These are phyloP conservation scores for Aspergillus homomorphus DNA, from an alignment of 495 filamentous ascomycete species.

Conservation along the genomic window DNA sequence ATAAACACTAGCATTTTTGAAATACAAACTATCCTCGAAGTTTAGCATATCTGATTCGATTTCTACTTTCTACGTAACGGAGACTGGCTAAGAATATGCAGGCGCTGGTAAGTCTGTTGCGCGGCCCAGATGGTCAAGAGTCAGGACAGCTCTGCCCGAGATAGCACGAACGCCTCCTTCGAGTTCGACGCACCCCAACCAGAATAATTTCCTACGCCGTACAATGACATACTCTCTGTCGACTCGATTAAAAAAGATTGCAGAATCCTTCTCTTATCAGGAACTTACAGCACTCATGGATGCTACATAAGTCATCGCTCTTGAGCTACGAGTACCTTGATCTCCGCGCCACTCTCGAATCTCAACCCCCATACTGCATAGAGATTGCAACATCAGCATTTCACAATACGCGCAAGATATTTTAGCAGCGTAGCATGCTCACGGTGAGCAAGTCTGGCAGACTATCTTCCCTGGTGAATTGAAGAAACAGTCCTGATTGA, in stretches of 20 bases:
- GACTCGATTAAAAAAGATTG: conserved; percentile 18
- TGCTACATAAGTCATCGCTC: conserved; percentile 17
- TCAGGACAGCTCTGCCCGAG: not conserved
- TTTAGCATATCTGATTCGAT: not conserved
- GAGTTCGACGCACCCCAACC: not conserved
- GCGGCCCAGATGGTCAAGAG: not conserved
- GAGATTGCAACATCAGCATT: conserved; percentile 6
- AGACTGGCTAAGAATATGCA: no score
- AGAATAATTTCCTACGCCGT: not conserved
- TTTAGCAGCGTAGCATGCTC: conserved; percentile 15
- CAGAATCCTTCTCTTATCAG: conserved; percentile 18
- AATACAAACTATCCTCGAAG: not conserved
- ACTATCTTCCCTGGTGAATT: not conserved
- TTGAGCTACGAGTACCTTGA: conserved; percentile 17
- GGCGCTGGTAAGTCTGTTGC: no score
- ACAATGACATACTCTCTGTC: conserved; percentile 21
- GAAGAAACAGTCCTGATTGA: not conserved
- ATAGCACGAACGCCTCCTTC: not conserved
- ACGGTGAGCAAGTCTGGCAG: not conserved
- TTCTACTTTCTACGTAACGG: not conserved
- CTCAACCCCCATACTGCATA: conserved; percentile 5
- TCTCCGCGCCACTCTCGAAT: conserved; percentile 18
- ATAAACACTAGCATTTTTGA: not conserved
- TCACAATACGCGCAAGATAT: conserved; percentile 15
- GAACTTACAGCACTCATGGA: conserved; percentile 18